Conservation (phyloP, 805 yeast genomes). For the Metschnikowia picachoensis region DNA sequence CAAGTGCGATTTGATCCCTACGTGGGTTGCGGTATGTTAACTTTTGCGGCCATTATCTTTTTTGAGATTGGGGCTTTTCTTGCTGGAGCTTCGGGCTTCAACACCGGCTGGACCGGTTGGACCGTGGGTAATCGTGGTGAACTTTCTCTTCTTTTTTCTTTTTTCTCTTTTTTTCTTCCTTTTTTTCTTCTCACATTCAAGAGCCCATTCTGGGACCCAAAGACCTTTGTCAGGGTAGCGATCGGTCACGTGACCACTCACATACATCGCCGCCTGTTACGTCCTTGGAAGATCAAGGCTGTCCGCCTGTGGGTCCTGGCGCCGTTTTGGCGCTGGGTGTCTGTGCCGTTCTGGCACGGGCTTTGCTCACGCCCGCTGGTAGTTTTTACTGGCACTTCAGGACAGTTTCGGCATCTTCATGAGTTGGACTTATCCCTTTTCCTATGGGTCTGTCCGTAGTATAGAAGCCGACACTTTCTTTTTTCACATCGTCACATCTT, state of each 20-base stretch:
- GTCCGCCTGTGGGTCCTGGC: conserved; percentile 47
- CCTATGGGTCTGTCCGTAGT: conserved; percentile 67
- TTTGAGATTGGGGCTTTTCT: background rate
- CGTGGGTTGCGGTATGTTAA: conserved; percentile 97
- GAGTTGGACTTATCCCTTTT: conserved; percentile 67
- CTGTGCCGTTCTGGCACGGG: conserved; percentile 35
- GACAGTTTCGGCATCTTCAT: conserved; percentile 54
- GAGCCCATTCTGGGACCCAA: conserved; percentile 47
- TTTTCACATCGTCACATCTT: conserved; percentile 2
- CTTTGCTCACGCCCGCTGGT: conserved; percentile 31
- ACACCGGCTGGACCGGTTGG: background rate
- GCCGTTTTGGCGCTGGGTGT: conserved; percentile 42
- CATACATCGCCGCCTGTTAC: conserved; percentile 79
- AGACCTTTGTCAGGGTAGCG: conserved; percentile 78
- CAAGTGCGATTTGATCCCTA: conserved; percentile 97
- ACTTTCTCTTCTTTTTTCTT: background rate
- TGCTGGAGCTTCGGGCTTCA: background rate
- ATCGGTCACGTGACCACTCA: conserved; percentile 34
- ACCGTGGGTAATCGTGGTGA: too few relatives aligned
- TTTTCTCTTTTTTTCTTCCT: background rate
- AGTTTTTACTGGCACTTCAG: conserved; percentile 46
- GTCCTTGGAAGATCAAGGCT: conserved; percentile 86
- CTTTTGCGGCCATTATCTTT: conserved; percentile 1
- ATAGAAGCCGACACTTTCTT: conserved; percentile 68
- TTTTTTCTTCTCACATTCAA: background rate